Conservation (phyloP, 164 flowering plant species). For the grape (Vitis vinifera) region ASM3070453v1 NC_081823.1:15852001-15852500, state of each 20-base stretch:
- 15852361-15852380: too few species aligned
- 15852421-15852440: slow-evolving; percentile 25
- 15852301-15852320: slow-evolving; percentile 34
- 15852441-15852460: slow-evolving; percentile 23
- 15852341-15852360: slow-evolving; percentile 19
- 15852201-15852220: slow-evolving; percentile 40
- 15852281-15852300: slow-evolving; percentile 37
- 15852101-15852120: slow-evolving; percentile 43
- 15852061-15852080: slow-evolving; percentile 26
- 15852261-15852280: slow-evolving; percentile 29
- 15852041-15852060: slow-evolving; percentile 45
- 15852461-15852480: slow-evolving; percentile 10
- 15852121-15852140: slow-evolving; percentile 50
- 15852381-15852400: not conserved
- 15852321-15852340: slow-evolving; percentile 22
- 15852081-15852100: slow-evolving; percentile 39
- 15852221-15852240: slow-evolving; percentile 38
- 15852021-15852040: slow-evolving; percentile 37
- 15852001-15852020: slow-evolving; percentile 49
- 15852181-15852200: slow-evolving; percentile 37
- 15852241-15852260: slow-evolving; percentile 35
- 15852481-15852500: not conserved
- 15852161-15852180: slow-evolving; percentile 16
- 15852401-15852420: too few species aligned
- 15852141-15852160: slow-evolving; percentile 42